phyloP scores from a whole-genome alignment of 257 asterid genomes.

The Haberlea rhodopensis region DNA sequence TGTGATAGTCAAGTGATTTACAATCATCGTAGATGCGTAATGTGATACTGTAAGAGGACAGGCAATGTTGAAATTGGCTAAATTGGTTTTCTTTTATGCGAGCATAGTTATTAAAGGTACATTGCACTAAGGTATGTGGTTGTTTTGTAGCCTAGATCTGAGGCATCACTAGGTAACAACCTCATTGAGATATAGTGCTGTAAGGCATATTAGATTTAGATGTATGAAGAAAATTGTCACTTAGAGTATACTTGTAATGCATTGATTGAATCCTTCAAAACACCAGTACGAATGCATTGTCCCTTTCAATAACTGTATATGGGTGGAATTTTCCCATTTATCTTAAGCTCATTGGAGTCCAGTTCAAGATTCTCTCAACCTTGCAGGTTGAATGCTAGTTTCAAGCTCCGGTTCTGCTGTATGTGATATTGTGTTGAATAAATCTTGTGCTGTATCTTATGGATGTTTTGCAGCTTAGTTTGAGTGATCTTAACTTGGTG shows the following conservation, averaged over 20 bases:
- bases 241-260: too few species aligned
- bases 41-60: neutral
- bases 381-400: conserved; percentile 7
- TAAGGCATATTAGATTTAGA: too few species aligned
- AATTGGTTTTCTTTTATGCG: neutral
- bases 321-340: conserved; percentile 7
- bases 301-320: neutral
- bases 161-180: too few species aligned
- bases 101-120: too few species aligned
- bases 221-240: too few species aligned
- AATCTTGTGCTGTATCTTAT: conserved; percentile 7
- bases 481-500: conserved; percentile 91
- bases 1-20: conserved; percentile 11
- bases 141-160: too few species aligned
- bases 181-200: too few species aligned
- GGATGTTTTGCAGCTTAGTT: conserved; percentile 62
- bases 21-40: neutral
- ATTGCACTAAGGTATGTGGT: too few species aligned
- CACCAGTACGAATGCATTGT: neutral
- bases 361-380: neutral
- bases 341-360: neutral
- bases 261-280: too few species aligned
- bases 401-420: neutral
- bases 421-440: neutral
- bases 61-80: neutral